A percentile compares a stretch with the other conserved stretches of the same genome.
These are phyloP conservation scores for Phytophthora chlamydospora DNA, from an alignment of 352 stramenopile species.

Conservation along the genomic window DNA sequence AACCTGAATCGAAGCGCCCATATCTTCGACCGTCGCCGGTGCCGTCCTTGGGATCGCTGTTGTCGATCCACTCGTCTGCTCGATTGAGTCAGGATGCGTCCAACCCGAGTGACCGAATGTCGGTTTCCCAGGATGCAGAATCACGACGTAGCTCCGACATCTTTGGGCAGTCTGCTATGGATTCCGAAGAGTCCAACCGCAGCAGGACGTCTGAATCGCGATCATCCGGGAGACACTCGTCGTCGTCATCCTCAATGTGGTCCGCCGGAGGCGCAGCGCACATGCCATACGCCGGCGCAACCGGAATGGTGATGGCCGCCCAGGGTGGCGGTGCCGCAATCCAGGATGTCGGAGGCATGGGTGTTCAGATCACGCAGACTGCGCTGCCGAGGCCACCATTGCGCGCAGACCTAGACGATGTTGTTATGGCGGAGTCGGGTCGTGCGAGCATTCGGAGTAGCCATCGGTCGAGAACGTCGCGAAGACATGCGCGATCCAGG, in stretches of 20 bases:
- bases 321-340: not conserved
- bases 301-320: not conserved
- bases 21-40: too few relatives aligned
- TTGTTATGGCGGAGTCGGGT: conserved; percentile 4
- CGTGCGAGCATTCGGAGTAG: not conserved
- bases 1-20: too few relatives aligned
- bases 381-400: not conserved
- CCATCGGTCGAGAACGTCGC: not conserved
- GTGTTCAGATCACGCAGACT: not conserved
- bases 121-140: too few relatives aligned
- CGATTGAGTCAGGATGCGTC: too few relatives aligned
- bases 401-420: not conserved
- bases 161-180: not conserved
- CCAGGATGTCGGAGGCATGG: not conserved
- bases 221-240: not conserved
- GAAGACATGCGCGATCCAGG: too few relatives aligned
- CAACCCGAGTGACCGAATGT: too few relatives aligned
- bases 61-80: too few relatives aligned
- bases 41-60: too few relatives aligned
- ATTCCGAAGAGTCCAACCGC: not conserved
- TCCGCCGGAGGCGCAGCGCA: not conserved
- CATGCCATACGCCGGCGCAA: not conserved
- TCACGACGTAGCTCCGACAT: not conserved
- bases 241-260: conserved; percentile 5
- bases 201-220: not conserved